Percentiles rank a stretch among this genome's conserved stretches.
Evolutionary conservation across 1,139 yeast species (phyloP).

Genomic region (Kluyveromyces sp.): DNA sequence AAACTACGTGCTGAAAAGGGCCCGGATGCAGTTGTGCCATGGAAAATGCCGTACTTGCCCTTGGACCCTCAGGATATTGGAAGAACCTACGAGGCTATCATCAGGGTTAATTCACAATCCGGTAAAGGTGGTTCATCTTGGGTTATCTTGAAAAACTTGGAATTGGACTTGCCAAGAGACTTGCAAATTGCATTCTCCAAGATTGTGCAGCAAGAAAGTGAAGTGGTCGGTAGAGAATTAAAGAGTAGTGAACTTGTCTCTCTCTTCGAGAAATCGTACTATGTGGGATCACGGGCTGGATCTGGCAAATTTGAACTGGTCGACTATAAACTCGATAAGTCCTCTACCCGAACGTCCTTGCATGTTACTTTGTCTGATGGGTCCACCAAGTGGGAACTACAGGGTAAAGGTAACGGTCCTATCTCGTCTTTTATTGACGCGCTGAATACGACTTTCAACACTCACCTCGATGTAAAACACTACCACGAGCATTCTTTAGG

Average conservation of each 20-base stretch:
- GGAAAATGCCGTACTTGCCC: constrained; percentile 77
- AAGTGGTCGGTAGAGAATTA: constrained; percentile 63
- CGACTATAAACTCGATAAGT: constrained; percentile 12
- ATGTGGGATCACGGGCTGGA: constrained; percentile 36
- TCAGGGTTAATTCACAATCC: constrained; percentile 80
- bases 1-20: constrained; percentile 7
- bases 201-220: constrained; percentile 64
- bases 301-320: constrained; percentile 38
- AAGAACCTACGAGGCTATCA: constrained; percentile 77
- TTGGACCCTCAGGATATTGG: constrained; percentile 80
- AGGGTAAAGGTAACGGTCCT: constrained; percentile 73
- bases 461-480: constrained; percentile 51
- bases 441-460: constrained; percentile 41
- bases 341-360: constrained; percentile 9
- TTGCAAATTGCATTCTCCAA: constrained; percentile 69
- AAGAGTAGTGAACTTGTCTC: constrained; percentile 54
- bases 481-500: constrained; percentile 79
- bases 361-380: constrained; percentile 31
- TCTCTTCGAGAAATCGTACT: constrained; percentile 55
- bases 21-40: constrained; percentile 25
- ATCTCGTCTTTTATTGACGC: constrained; percentile 70
- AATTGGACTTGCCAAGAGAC: constrained; percentile 71
- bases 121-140: constrained; percentile 89
- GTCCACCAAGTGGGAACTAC: constrained; percentile 36
- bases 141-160: constrained; percentile 68